Conservation (phyloP, 1,139 yeast genomes). For the Arxiozyma telluris region DNA sequence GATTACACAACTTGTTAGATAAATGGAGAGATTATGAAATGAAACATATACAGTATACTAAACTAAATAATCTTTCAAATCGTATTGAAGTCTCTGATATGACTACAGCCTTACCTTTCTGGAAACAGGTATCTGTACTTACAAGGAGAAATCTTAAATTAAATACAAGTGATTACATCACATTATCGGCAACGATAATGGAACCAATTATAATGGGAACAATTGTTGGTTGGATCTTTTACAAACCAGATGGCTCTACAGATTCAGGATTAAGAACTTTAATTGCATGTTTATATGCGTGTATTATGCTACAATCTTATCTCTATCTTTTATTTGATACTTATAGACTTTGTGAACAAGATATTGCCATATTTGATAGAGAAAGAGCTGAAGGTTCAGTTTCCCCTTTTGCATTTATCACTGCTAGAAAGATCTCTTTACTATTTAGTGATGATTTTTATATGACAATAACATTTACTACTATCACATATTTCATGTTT, state of each 20-base stretch:
- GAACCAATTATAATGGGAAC: slow-evolving; percentile 53
- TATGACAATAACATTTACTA: slow-evolving; percentile 49
- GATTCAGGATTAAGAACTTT: slow-evolving; percentile 60
- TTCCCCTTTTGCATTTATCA: slow-evolving; percentile 46
- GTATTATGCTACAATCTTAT: slow-evolving; percentile 61
- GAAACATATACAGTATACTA: slow-evolving; percentile 13
- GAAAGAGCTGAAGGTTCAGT: slow-evolving; percentile 68
- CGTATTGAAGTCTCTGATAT: slow-evolving; percentile 16
- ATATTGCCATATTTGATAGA: slow-evolving; percentile 60
- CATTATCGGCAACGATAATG: slow-evolving; percentile 44
- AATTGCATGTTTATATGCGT: slow-evolving; percentile 55
- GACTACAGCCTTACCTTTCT: slow-evolving; percentile 32
- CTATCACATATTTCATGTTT: slow-evolving; percentile 67
- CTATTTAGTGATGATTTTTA: slow-evolving; percentile 62
- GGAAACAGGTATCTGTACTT: slow-evolving; percentile 47
- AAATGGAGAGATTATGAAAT: slow-evolving; percentile 39
- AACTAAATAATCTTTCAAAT: slow-evolving; percentile 6
- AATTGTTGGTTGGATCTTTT: slow-evolving; percentile 70
- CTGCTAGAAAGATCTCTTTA: slow-evolving; percentile 61
- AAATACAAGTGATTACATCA: slow-evolving; percentile 51
- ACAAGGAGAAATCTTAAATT: slow-evolving; percentile 48
- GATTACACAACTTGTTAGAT: slow-evolving; percentile 40
- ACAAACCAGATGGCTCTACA: slow-evolving; percentile 46
- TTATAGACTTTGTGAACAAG: slow-evolving; percentile 60
- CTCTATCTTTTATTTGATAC: slow-evolving; percentile 62